Evolutionary conservation across 2,329 filamentous ascomycete genomes (phyloP).

Genomic region (Aureobasidium sp.): DNA sequence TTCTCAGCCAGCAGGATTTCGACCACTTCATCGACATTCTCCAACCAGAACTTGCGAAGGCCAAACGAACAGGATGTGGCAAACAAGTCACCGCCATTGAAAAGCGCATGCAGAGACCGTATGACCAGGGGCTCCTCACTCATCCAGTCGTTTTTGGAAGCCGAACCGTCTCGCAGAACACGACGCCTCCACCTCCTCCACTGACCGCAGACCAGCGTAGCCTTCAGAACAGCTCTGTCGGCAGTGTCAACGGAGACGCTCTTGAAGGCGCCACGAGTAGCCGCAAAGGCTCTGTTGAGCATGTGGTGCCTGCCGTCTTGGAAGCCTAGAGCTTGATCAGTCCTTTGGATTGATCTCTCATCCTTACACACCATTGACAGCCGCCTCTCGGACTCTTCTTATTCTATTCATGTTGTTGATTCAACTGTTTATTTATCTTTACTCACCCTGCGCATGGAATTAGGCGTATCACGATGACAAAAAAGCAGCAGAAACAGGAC

Average conservation of each 20-base stretch:
- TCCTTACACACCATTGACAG: not conserved
- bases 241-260: slow-evolving; percentile 29
- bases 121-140: slow-evolving; percentile 25
- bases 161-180: not conserved
- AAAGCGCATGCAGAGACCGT: slow-evolving; percentile 40
- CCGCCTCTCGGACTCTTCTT: not conserved
- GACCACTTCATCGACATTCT: slow-evolving; percentile 35
- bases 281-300: slow-evolving; percentile 21
- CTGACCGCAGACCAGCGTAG: slow-evolving; percentile 17
- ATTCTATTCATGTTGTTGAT: slow-evolving; percentile 1
- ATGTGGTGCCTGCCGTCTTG: not conserved
- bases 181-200: slow-evolving; percentile 6
- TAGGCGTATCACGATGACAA: not conserved
- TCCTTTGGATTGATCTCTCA: not conserved
- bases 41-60: slow-evolving; percentile 39
- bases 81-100: slow-evolving; percentile 43
- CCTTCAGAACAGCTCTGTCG: slow-evolving; percentile 16
- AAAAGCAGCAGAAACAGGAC: slow-evolving; percentile 1
- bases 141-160: slow-evolving; percentile 6
- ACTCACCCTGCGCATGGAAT: not conserved
- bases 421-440: slow-evolving; percentile 1
- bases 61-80: slow-evolving; percentile 35
- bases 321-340: not conserved
- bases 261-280: slow-evolving; percentile 28
- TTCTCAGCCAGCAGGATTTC: slow-evolving; percentile 35